Percentiles rank a stretch among this genome's conserved stretches.
Conservation (phyloP, 73 alveolate genomes). For the Tetrahymena borealis region DNA sequence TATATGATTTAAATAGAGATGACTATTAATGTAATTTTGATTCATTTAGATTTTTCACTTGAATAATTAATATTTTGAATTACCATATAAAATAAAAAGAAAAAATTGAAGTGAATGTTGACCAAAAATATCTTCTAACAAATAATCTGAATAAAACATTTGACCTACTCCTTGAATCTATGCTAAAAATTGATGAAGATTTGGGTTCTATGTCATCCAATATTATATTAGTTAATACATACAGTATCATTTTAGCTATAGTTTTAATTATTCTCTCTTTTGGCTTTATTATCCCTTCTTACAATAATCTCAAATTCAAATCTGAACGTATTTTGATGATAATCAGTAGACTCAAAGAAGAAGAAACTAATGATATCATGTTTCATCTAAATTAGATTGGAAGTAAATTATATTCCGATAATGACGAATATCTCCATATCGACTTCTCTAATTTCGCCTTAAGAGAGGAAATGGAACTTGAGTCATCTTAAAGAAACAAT, state of each 20-base stretch:
- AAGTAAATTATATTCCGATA: background rate
- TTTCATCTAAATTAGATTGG: background rate
- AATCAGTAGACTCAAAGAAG: background rate
- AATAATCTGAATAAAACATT: background rate
- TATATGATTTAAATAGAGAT: background rate
- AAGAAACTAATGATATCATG: background rate
- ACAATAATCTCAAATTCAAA: background rate
- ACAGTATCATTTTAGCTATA: background rate
- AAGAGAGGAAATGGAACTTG: background rate
- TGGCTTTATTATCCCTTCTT: background rate
- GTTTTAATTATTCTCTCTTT: background rate
- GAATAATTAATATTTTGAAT: background rate
- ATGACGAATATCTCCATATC: background rate
- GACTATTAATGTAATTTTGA: background rate
- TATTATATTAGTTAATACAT: background rate
- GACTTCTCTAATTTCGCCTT: background rate
- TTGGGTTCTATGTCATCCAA: background rate
- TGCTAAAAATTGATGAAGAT: background rate
- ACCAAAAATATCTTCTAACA: background rate
- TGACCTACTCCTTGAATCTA: background rate
- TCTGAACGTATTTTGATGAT: background rate
- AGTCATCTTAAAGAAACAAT: background rate
- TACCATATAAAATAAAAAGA: background rate
- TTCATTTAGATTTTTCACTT: background rate
- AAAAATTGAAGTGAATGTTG: background rate